phyloP scores from a whole-genome alignment of 345 rosid species.

The Pistacia integerrima region DNA sequence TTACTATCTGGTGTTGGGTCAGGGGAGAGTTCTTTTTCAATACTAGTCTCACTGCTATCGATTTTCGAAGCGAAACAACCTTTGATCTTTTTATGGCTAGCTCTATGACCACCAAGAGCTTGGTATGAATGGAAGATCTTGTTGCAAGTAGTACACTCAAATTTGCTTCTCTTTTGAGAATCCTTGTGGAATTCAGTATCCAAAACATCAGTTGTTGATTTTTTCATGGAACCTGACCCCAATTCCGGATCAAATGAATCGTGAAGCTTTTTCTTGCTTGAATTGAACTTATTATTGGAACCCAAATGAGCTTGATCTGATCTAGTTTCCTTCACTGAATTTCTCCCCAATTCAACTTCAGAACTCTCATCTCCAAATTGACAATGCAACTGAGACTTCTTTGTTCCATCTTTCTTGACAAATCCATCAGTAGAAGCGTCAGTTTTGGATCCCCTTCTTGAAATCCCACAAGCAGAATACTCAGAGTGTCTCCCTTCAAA shows the following conservation, averaged over 20 bases:
- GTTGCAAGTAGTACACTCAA: conserved; percentile 72
- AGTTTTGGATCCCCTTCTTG: conserved; percentile 19
- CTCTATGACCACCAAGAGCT: conserved; percentile 91
- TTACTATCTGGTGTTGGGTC: conserved; percentile 22
- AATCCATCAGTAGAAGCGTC: conserved; percentile 6
- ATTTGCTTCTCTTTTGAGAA: conserved; percentile 37
- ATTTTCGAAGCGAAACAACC: conserved; percentile 35
- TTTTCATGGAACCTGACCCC: conserved; percentile 26
- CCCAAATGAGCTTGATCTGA: conserved; percentile 17
- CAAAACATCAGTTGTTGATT: conserved; percentile 12
- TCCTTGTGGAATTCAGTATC: conserved; percentile 28
- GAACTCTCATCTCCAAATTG: conserved; percentile 22
- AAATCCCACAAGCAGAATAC: conserved; percentile 23
- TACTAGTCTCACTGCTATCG: conserved; percentile 37
- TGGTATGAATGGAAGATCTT: conserved; percentile 72
- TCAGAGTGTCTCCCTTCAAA: conserved; percentile 18
- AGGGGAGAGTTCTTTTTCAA: conserved; percentile 31
- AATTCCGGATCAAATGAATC: conserved; percentile 28
- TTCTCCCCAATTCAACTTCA: conserved; percentile 17
- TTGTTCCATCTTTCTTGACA: conserved; percentile 6
- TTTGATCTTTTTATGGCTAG: conserved; percentile 62
- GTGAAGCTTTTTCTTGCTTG: conserved; percentile 29
- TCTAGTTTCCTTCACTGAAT: conserved; percentile 20
- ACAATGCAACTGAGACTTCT: conserved; percentile 15
- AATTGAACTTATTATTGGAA: conserved; percentile 8